phyloP scores from a whole-genome alignment of 192 early-diverging fungal species.

The Coemansia sp. region DNA sequence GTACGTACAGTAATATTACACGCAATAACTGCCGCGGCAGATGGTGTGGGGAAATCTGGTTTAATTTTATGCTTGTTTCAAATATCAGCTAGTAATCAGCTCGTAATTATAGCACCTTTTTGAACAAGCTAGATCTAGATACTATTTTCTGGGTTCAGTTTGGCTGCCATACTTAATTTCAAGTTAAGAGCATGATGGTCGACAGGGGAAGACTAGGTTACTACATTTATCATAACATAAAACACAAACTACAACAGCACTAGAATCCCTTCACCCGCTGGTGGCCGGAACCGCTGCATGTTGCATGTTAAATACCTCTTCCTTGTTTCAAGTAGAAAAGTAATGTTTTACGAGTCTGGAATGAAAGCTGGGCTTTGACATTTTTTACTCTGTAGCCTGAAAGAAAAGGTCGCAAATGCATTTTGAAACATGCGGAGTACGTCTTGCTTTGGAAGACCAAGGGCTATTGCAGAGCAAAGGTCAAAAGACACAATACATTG shows the following conservation, averaged over 20 bases:
- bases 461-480: background rate
- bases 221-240: background rate
- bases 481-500: background rate
- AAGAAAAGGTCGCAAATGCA: background rate
- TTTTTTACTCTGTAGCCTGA: background rate
- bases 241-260: background rate
- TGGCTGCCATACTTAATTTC: background rate
- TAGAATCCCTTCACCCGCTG: background rate
- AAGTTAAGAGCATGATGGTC: background rate
- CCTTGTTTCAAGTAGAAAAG: background rate
- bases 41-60: background rate
- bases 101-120: background rate
- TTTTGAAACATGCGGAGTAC: background rate
- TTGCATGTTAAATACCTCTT: background rate
- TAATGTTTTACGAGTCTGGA: background rate
- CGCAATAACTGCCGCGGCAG: no score
- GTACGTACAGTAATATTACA: conserved; percentile 5
- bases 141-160: conserved; percentile 1
- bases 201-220: background rate
- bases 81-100: background rate
- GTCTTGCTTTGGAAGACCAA: background rate
- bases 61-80: background rate
- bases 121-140: background rate
- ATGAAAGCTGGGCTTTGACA: background rate
- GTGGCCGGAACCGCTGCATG: background rate